These are phyloP conservation scores for Musa balbisiana DNA, from an alignment of 202 grass and related monocot species.

Conservation along the genomic window DNA sequence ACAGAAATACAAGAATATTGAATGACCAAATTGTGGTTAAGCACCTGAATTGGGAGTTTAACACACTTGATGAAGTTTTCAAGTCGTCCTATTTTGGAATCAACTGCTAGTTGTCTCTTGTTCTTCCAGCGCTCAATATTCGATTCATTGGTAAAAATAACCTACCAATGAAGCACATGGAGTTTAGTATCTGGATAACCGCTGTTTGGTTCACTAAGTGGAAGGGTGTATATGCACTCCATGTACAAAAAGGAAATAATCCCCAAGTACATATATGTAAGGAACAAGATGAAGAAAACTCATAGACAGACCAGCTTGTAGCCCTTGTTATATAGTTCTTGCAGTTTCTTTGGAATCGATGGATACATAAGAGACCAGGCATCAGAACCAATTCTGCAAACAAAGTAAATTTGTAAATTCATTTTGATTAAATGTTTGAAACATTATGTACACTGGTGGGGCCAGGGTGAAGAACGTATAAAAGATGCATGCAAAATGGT, in stretches of 20 bases:
- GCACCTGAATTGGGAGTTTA: slow-evolving; percentile 76
- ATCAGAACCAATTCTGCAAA: slow-evolving; percentile 59
- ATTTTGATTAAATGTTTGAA: neutral
- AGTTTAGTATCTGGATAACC: neutral
- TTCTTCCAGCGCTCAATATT: slow-evolving; percentile 92
- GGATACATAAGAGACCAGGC: slow-evolving; percentile 70
- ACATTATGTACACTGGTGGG: too few relatives aligned
- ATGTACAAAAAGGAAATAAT: neutral
- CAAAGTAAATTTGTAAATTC: too few relatives aligned
- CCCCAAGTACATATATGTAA: slow-evolving; percentile 5
- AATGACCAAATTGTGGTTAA: neutral
- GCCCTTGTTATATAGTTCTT: slow-evolving; percentile 55
- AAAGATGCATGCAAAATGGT: too few relatives aligned
- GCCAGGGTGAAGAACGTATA: neutral
- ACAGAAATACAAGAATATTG: neutral
- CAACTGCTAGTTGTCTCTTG: slow-evolving; percentile 67
- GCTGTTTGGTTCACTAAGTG: neutral
- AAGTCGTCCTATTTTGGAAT: slow-evolving; percentile 88
- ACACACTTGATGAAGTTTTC: slow-evolving; percentile 71
- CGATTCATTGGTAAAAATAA: slow-evolving; percentile 92
- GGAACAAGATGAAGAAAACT: neutral
- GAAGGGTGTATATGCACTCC: neutral
- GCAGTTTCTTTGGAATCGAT: slow-evolving; percentile 63
- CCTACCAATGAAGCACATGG: slow-evolving; percentile 26
- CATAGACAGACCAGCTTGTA: slow-evolving; percentile 73